Conservation (phyloP, 345 rosid species). For the Ceriops tagal region DNA sequence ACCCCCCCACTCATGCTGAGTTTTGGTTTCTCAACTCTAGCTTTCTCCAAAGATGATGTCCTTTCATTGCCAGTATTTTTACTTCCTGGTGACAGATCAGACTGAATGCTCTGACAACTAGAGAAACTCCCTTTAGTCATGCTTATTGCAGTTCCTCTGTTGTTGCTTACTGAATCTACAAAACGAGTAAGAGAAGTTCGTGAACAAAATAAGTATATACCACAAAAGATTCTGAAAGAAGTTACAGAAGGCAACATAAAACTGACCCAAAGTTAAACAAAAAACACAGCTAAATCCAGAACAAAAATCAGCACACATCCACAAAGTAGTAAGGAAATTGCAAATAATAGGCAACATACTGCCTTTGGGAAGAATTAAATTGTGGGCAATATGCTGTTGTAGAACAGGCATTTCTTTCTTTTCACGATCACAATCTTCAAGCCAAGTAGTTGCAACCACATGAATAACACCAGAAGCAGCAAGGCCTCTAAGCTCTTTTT, state of each 20-base stretch:
- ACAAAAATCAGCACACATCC: not conserved
- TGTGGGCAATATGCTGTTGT: constrained; percentile 58
- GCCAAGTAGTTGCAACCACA: constrained; percentile 80
- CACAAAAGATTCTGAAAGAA: not conserved
- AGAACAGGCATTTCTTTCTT: constrained; percentile 70
- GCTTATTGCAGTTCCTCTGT: constrained; percentile 42
- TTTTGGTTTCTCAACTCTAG: constrained; percentile 33
- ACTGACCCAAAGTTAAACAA: constrained; percentile 11
- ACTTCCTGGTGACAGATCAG: constrained; percentile 31
- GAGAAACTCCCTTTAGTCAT: constrained; percentile 32
- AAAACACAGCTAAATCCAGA: not conserved
- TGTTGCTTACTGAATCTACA: constrained; percentile 46
- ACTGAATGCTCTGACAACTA: constrained; percentile 21
- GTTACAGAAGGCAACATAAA: constrained; percentile 8
- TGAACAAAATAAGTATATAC: constrained; percentile 13
- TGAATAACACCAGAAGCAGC: constrained; percentile 80
- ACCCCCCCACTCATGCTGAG: constrained; percentile 18
- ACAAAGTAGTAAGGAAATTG: constrained; percentile 18
- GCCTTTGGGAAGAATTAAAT: constrained; percentile 85
- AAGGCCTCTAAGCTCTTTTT: constrained; percentile 68
- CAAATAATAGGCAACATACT: not conserved
- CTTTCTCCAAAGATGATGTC: constrained; percentile 35
- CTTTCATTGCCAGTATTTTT: constrained; percentile 29
- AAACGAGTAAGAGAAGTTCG: constrained; percentile 22
- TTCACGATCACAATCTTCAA: constrained; percentile 79